These are phyloP conservation scores for Fusarium napiforme DNA, from an alignment of 2,329 filamentous ascomycete species.

Conservation along the genomic window DNA sequence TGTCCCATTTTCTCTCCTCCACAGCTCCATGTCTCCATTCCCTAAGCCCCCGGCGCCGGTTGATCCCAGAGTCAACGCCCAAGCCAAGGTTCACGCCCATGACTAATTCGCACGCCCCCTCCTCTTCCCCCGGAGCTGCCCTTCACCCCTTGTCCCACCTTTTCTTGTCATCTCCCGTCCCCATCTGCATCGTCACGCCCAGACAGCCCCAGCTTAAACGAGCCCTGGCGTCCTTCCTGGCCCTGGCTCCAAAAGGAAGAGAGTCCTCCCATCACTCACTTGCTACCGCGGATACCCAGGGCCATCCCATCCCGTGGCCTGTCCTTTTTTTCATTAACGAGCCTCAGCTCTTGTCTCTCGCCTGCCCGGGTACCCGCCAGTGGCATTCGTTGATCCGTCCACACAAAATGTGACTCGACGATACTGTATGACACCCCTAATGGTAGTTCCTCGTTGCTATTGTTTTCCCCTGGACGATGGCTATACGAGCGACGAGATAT, in stretches of 20 bases:
- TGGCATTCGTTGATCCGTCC: slow-evolving; percentile 24
- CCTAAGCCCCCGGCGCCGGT: slow-evolving; percentile 12
- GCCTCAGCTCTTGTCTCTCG: slow-evolving; percentile 26
- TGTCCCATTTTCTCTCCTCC: slow-evolving; percentile 30
- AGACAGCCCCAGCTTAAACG: slow-evolving; percentile 23
- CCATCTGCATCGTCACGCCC: slow-evolving; percentile 34
- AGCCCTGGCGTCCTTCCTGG: slow-evolving; percentile 5
- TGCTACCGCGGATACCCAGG: slow-evolving; percentile 23
- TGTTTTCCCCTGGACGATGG: not conserved
- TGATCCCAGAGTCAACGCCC: slow-evolving; percentile 13
- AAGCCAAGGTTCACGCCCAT: not conserved
- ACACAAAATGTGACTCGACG: slow-evolving; percentile 19
- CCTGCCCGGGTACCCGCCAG: slow-evolving; percentile 17
- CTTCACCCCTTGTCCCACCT: slow-evolving; percentile 29
- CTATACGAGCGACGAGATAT: too few relatives aligned
- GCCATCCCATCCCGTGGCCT: slow-evolving; percentile 9
- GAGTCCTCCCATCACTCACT: slow-evolving; percentile 13
- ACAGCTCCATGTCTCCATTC: slow-evolving; percentile 30
- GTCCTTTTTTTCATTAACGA: slow-evolving; percentile 22
- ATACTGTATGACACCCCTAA: slow-evolving; percentile 1
- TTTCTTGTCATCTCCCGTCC: slow-evolving; percentile 41
- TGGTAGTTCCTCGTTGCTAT: slow-evolving; percentile 1
- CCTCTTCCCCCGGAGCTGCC: slow-evolving; percentile 13
- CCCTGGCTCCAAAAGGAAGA: not conserved
- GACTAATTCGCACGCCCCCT: slow-evolving; percentile 20